phyloP scores from a whole-genome alignment of 176 grass and related monocot genomes.

The Coix lacrymajobi region DNA sequence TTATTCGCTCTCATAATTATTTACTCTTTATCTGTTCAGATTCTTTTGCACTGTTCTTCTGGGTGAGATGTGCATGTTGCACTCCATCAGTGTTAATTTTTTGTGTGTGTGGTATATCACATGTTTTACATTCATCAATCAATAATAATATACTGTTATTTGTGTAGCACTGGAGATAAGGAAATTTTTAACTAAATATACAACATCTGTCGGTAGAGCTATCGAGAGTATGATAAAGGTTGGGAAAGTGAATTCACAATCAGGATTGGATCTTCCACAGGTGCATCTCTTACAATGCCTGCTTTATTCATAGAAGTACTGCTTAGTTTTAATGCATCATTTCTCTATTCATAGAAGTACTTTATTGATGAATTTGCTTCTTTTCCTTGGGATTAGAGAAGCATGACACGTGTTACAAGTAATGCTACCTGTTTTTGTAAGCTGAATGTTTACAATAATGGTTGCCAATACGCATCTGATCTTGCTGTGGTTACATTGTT shows the following conservation, averaged over 20 bases:
- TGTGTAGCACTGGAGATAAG: slow-evolving; percentile 56
- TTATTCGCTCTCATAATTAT: background rate
- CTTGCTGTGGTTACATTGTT: background rate
- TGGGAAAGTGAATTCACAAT: slow-evolving; percentile 61
- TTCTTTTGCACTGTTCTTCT: background rate
- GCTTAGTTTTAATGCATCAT: background rate
- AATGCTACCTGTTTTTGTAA: slow-evolving; percentile 10
- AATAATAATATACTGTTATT: slow-evolving; percentile 15
- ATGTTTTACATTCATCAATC: background rate
- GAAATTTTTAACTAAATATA: slow-evolving; percentile 52
- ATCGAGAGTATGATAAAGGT: slow-evolving; percentile 84
- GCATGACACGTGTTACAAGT: background rate
- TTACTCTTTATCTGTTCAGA: background rate
- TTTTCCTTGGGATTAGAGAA: slow-evolving; percentile 13
- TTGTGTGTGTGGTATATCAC: background rate
- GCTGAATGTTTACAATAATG: background rate
- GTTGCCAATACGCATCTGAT: background rate
- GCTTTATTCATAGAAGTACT: background rate
- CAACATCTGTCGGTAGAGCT: slow-evolving; percentile 51
- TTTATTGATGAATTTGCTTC: background rate
- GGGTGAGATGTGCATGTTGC: background rate
- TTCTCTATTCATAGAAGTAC: background rate
- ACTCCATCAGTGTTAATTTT: background rate
- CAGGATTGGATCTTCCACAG: slow-evolving; percentile 92
- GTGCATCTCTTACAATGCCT: slow-evolving; percentile 33